Conservation (phyloP, 73 alveolate species). For the Effrenium voratum region DNA sequence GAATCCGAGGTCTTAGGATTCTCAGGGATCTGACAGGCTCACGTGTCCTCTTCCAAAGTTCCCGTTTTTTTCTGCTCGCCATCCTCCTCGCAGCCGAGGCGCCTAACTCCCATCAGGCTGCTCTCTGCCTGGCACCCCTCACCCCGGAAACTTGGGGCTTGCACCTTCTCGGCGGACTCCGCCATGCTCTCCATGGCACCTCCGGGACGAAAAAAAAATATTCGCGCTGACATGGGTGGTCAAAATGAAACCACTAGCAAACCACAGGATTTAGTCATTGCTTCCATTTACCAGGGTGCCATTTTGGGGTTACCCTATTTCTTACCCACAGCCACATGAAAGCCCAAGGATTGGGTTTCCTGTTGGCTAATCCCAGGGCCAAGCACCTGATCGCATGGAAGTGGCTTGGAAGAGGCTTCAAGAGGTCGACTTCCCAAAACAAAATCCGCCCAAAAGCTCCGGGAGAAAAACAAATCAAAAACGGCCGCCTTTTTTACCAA, state of each 20-base stretch:
- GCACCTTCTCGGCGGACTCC: slow-evolving; percentile 82
- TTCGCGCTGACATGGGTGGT: neutral
- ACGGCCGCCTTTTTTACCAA: too few species aligned
- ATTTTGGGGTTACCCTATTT: neutral
- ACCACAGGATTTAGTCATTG: neutral
- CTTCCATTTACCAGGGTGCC: neutral
- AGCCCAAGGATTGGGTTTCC: neutral
- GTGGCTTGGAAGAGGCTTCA: too few species aligned
- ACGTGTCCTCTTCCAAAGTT: neutral
- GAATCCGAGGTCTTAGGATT: neutral
- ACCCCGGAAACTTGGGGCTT: neutral
- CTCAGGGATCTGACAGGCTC: neutral
- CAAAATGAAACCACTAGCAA: neutral
- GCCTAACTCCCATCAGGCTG: neutral
- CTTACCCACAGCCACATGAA: neutral
- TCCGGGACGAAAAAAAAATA: neutral
- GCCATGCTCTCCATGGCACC: slow-evolving; percentile 64
- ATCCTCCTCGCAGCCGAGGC: neutral
- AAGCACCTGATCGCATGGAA: neutral
- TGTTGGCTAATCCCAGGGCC: neutral
- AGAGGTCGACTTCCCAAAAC: too few species aligned
- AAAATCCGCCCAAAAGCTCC: too few species aligned
- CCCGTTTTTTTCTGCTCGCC: neutral
- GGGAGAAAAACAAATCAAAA: too few species aligned
- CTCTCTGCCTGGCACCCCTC: neutral